Evolutionary conservation across 2,329 filamentous ascomycete genomes (phyloP), one percentile per base, ranked within the genome.

Genomic region (Daldinia sp.): DNA sequence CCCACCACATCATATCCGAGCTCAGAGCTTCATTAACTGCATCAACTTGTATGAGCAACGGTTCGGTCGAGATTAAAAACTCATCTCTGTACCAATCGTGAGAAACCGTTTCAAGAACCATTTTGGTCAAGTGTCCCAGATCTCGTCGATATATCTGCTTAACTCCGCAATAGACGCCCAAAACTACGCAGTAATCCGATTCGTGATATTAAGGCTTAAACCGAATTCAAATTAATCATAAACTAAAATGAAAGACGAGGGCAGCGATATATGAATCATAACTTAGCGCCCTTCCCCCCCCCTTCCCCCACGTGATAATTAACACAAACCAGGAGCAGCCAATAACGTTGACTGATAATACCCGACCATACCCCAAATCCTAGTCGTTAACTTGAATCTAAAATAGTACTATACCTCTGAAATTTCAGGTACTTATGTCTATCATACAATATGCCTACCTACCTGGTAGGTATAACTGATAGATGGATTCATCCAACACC

Each of bases 1-100:
- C 85, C 88, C 90, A 91, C 82, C 89, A 90, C 75, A 90, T 79
- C 63, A 86, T 78, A 41, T 89, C 87, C 0, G 85, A 85, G 15
- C 76, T 82, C 70, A 90, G 86, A 23, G 86, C 87, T 5, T 81
- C 79, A 73, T 88, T 88, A 72, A 91, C 80, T 37, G 83, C 83
- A 39, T 82, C 77, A 26, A 86, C 79, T 59, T 89, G 84, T 66
- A 92, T 78, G 59, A 87, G 84, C 9, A 79, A 75, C 33, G 84
- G 84, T 74, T 91, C 85, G 41, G 88, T 90, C 30, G 89, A 91
- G 77, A 90, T 81, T 72, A 89, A 79, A 77, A 88, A 90, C 63
- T 83, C 82, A 70, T 85, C 83, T 48, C 82, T 81, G 71, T 83
- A 84, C 86, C 86, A 88, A 67, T 80, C 83, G 53, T 69, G 75